Evolutionary conservation across 805 yeast species (phyloP).

Genomic region (Lipomyces sp.): DNA sequence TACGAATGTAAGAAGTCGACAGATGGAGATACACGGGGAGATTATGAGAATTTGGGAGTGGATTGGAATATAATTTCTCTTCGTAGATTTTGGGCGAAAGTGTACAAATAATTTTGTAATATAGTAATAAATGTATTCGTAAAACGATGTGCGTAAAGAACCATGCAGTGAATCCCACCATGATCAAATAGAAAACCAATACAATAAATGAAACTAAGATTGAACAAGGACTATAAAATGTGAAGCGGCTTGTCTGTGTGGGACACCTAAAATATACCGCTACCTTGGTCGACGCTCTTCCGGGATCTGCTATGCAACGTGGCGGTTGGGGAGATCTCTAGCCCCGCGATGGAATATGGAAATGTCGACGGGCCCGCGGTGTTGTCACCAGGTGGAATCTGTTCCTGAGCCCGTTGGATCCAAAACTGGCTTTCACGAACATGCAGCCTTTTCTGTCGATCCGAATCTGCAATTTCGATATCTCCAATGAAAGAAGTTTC

Average conservation of each 20-base stretch:
- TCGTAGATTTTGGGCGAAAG: neutral
- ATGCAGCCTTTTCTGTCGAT: conserved; percentile 22
- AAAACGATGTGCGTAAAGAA: neutral
- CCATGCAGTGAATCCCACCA: neutral
- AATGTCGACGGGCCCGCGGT: neutral
- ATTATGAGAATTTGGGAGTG: conserved; percentile 85
- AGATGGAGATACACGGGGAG: conserved; percentile 65
- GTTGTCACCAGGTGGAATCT: neutral
- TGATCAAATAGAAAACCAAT: neutral
- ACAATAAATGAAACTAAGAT: too few relatives aligned
- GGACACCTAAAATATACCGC: neutral
- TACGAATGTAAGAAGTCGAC: conserved; percentile 39
- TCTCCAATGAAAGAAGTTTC: conserved; percentile 12
- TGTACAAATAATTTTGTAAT: neutral
- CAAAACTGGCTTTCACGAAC: conserved; percentile 26
- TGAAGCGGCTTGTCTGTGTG: neutral
- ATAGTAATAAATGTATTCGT: neutral
- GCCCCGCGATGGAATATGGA: neutral
- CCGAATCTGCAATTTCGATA: conserved; percentile 18
- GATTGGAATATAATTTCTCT: conserved; percentile 46
- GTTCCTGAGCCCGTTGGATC: conserved; percentile 22
- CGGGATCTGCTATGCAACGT: neutral
- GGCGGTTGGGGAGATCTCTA: neutral
- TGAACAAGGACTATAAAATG: neutral
- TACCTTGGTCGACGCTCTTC: neutral